Conservation (phyloP, 2,329 filamentous ascomycete genomes). For the Scedosporium boydii region DNA sequence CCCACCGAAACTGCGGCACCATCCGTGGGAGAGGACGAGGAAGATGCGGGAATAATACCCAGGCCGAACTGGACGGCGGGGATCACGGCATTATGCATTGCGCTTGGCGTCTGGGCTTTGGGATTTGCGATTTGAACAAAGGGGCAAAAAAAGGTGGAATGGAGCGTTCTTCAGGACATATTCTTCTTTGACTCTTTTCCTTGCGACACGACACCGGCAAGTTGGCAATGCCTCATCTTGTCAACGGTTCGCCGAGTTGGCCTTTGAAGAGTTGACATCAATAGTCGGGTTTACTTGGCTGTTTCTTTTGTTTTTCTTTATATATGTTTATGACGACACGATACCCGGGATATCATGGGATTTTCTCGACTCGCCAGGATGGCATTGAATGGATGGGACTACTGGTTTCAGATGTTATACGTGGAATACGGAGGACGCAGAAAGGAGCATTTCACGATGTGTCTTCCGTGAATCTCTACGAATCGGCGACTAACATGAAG, state of each 20-base stretch:
- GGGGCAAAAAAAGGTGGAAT: not conserved
- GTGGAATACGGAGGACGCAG: not conserved
- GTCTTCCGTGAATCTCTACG: no score
- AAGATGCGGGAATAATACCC: slow-evolving; percentile 12
- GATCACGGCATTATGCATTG: slow-evolving; percentile 24
- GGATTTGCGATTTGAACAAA: slow-evolving; percentile 12
- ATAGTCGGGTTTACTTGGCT: not conserved
- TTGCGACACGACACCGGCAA: not conserved
- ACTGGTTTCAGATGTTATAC: not conserved
- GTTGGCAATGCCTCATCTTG: not conserved
- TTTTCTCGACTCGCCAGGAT: not conserved
- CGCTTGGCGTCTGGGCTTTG: slow-evolving; percentile 28
- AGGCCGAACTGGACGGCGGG: slow-evolving; percentile 11
- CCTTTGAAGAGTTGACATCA: not conserved
- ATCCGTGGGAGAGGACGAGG: slow-evolving; percentile 9
- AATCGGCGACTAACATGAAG: no score
- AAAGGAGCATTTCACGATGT: not conserved
- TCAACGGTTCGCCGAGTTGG: not conserved
- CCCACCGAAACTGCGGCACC: slow-evolving; percentile 9
- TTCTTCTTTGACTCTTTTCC: not conserved
- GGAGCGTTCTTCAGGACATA: not conserved
- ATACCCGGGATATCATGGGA: slow-evolving; percentile 7
- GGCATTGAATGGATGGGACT: not conserved
- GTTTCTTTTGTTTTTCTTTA: slow-evolving; percentile 5
- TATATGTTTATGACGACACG: slow-evolving; percentile 7